Percentiles rank a stretch among this genome's conserved stretches.
These are phyloP conservation scores for Rhododendron molle DNA, from an alignment of 148 eudicot genomes.

Conservation along the genomic window DNA sequence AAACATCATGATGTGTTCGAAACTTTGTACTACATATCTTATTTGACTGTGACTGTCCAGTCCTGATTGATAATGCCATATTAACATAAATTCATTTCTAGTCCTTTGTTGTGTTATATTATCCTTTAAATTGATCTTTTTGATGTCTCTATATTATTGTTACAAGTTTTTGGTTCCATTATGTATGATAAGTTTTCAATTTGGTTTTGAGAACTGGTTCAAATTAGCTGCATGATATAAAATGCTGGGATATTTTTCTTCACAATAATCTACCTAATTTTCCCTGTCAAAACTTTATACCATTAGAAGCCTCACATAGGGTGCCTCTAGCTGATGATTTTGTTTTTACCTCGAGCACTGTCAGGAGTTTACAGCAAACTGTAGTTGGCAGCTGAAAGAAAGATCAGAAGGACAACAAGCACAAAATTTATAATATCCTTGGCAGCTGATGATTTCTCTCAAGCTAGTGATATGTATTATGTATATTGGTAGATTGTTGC, in stretches of 20 bases:
- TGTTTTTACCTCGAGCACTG: conserved; percentile 13
- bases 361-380: conserved; percentile 43
- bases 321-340: neutral
- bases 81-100: neutral
- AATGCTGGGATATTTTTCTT: neutral
- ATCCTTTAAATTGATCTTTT: neutral
- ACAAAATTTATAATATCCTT: conserved; percentile 40
- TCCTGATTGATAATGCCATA: neutral
- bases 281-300: neutral
- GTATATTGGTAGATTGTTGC: conserved; percentile 42
- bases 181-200: neutral
- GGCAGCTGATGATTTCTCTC: conserved; percentile 35
- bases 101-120: neutral
- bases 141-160: neutral
- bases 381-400: conserved; percentile 34
- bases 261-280: neutral
- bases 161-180: neutral
- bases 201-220: neutral
- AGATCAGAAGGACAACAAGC: conserved; percentile 35
- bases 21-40: neutral
- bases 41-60: neutral
- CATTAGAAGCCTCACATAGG: neutral
- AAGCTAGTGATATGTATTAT: conserved; percentile 17
- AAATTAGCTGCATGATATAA: neutral
- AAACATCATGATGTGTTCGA: neutral